These are phyloP conservation scores for Trametes hirsuta DNA, from an alignment of 1,284 basidiomycete species.

Conservation along the genomic window DNA sequence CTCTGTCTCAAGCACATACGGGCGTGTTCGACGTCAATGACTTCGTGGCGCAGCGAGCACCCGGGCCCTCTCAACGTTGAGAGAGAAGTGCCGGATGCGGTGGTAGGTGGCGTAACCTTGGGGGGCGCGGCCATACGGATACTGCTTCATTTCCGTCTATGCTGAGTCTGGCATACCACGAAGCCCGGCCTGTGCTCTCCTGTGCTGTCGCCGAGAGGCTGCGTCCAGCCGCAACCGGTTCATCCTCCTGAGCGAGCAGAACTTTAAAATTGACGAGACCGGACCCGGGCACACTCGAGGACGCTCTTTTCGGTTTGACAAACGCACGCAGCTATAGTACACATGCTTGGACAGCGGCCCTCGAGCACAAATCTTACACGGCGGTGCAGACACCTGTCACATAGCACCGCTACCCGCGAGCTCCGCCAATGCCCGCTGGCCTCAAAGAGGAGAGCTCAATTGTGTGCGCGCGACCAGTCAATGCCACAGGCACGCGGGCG, in stretches of 20 bases:
- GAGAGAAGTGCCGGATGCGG: background rate
- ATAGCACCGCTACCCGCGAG: no score
- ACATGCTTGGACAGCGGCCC: background rate
- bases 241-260: background rate
- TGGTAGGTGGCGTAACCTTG: background rate
- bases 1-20: background rate
- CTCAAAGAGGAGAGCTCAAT: background rate
- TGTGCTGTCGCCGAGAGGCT: background rate
- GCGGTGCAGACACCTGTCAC: no score
- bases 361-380: no score
- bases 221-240: background rate
- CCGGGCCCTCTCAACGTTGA: background rate
- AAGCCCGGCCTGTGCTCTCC: background rate
- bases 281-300: background rate
- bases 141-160: constrained; percentile 4
- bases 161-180: background rate
- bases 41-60: constrained; percentile 1
- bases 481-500: constrained; percentile 8
- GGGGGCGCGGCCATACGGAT: background rate
- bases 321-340: background rate
- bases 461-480: background rate
- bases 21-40: background rate
- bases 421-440: background rate
- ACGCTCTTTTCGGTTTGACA: background rate
- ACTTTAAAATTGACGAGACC: background rate